phyloP scores from a whole-genome alignment of 1,284 basidiomycete genomes.

The Ustilago shanxiensis region DNA sequence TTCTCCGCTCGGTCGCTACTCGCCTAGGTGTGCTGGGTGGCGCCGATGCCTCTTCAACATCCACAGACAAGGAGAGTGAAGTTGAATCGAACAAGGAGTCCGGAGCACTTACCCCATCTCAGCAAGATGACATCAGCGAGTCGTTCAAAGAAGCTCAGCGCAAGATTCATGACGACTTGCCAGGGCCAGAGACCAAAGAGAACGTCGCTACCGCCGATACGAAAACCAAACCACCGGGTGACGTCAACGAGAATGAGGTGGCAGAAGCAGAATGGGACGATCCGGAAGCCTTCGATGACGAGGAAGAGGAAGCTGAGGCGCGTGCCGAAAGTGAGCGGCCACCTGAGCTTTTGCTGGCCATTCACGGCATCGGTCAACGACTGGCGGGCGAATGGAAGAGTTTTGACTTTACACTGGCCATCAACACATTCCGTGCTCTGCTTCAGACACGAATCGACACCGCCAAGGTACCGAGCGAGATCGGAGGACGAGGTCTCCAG shows the following conservation, averaged over 20 bases:
- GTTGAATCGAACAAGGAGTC: conserved; percentile 19
- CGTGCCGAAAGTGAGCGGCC: conserved; percentile 33
- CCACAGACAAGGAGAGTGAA: conserved; percentile 16
- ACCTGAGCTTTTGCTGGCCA: conserved; percentile 43
- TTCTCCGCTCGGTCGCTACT: conserved; percentile 49
- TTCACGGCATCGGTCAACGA: conserved; percentile 67
- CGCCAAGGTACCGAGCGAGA: conserved; percentile 49
- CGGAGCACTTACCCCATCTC: conserved; percentile 26
- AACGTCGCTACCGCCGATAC: not conserved
- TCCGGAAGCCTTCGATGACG: conserved; percentile 50
- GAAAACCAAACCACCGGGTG: conserved; percentile 11
- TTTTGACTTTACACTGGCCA: conserved; percentile 54
- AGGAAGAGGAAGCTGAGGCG: conserved; percentile 37
- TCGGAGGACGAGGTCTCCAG: conserved; percentile 53
- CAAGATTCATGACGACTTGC: conserved; percentile 35
- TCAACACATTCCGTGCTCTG: conserved; percentile 53
- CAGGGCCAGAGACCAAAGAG: conserved; percentile 12
- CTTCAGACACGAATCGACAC: conserved; percentile 55
- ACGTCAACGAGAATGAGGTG: conserved; percentile 17
- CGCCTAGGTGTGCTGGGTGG: conserved; percentile 42
- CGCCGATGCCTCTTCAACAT: conserved; percentile 4
- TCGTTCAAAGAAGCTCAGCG: conserved; percentile 55
- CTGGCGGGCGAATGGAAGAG: conserved; percentile 57
- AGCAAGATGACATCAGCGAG: conserved; percentile 40
- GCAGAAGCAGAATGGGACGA: conserved; percentile 43